phyloP scores from a whole-genome alignment of 495 filamentous ascomycete genomes.

The Viridothelium virens region DNA sequence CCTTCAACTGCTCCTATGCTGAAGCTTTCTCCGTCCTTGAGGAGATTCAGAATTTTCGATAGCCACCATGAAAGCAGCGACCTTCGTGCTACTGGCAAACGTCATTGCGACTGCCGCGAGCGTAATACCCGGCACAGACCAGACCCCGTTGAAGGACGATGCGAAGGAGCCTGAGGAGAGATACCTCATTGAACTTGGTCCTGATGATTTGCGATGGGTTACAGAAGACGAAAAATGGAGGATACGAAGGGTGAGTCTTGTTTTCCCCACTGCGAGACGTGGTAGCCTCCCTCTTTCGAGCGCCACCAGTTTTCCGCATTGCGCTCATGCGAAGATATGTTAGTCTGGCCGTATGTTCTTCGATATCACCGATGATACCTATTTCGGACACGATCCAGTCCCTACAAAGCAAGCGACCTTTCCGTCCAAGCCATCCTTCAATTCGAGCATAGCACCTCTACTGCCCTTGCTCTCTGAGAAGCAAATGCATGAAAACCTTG shows the following conservation, averaged over 20 bases:
- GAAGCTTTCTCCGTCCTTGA: not conserved
- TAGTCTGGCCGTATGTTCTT: slow-evolving; percentile 86
- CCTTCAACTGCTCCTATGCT: not conserved
- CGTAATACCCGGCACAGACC: not conserved
- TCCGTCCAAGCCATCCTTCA: slow-evolving; percentile 58
- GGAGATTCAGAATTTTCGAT: not conserved
- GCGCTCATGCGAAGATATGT: slow-evolving; percentile 13
- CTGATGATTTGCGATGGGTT: slow-evolving; percentile 76
- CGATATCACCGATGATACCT: slow-evolving; percentile 72
- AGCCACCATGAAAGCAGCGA: not conserved
- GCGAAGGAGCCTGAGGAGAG: slow-evolving; percentile 34
- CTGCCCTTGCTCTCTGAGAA: slow-evolving; percentile 60
- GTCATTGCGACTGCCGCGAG: not conserved
- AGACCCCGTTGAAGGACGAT: not conserved
- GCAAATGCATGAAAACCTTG: slow-evolving; percentile 70
- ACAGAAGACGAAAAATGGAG: slow-evolving; percentile 94
- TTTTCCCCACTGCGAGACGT: not conserved
- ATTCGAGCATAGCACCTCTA: slow-evolving; percentile 59
- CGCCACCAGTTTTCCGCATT: not conserved
- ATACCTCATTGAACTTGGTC: slow-evolving; percentile 78
- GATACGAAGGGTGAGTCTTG: slow-evolving; percentile 62
- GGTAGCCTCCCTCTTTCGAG: not conserved
- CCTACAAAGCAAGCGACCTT: slow-evolving; percentile 46
- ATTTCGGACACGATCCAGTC: slow-evolving; percentile 43
- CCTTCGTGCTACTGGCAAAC: not conserved